Evolutionary conservation across 805 yeast species (phyloP), one percentile per base, ranked within the genome.

Genomic region (Starmera amethionina): DNA sequence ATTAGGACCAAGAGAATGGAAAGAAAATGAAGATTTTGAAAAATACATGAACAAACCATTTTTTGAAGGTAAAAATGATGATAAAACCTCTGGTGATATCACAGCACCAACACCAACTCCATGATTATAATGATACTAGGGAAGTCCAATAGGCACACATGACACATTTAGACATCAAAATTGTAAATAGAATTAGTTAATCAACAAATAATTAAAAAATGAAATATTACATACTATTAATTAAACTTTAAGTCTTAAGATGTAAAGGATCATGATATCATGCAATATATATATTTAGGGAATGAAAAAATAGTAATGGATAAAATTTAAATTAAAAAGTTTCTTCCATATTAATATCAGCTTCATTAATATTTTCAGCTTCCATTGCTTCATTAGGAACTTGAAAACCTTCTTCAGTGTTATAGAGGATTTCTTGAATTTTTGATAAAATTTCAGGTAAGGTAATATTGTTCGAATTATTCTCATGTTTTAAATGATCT

Each of bases 11-110:
- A 70, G 94, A 51, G 89, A 89, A 32, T 83, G 79, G 68, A 75
- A 79, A 13, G 86, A 82, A 55, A 83, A 83, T 53, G 94, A 83
- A 55, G 95, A 95, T 2, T 88, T 89, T 62, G 95, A 87, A 60
- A 86, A 85, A 58, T 89, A 89, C 54, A 65, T 89, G 45, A 84
- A 33, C 35, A 12, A 18, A 10, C 25, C 34, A 32, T 32, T 32
- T 16, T 7, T 12, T 16, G 19, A 18, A 32, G 19, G 25, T 15
- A 14, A 14, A 15, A 14, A 16, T 32, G 11, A 32, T 12, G 15
- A 4, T n/a, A 16, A 34, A 13, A 14, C 25, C 14, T 11, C 29
- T 22, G 18, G 16, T 5, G 18, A 9, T 13, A 8, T 9, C 15
- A n/a, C 36, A 22, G 11, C 15, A n/a, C 15, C 29, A 13, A 25